Base-by-base conservation (phyloP, 2,329 filamentous ascomycete genomes). In the Periconia macrospinosa region DNA sequence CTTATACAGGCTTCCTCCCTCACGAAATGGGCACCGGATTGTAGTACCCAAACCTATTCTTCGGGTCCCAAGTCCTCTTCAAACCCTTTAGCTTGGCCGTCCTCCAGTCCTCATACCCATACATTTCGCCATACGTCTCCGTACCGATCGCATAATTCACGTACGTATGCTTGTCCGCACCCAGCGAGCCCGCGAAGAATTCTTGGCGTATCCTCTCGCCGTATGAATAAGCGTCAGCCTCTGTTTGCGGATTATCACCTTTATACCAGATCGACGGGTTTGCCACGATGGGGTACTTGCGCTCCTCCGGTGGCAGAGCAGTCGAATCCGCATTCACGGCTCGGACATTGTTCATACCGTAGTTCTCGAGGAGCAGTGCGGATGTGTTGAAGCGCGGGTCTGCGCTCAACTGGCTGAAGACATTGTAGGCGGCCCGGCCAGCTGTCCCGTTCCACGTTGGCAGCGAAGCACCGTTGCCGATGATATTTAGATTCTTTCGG, bases 121-220 rank as follows among this genome's bases (percentile, higher is more conserved):
- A 75, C 46, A 71, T 35, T 17, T 65, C 56, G 19, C 63, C 40
- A 43, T 58, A 53, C 1, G 40, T 19, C 55, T 74, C 70, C 11
- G 63, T 60, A 9, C 70, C 69, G 45, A 61, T 58, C 3, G 70
- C 70, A 51, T 73, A 75, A 44, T 74, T 73, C 6, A 72, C 60
- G 50, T 74, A 74, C 5, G 60, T 56, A 42, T 66, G 59, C 44
- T 64, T 59, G 23, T 46, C n/a, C 1, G 53, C 55, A 2, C 50
- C 49, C 13, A 54, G 52, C 1, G 60, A 17, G 14, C 59, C 58
- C 6, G n/a, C 46, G 23, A 58, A 60, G 7, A 58, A 45, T 14
- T 59, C 60, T 20, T 62, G 40, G 10, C 54, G 49, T 6, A 63
- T 59, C 17, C 52, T 47, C 15, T 37, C 45, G 1, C 41, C 50